Evolutionary conservation across 768 basidiomycete genomes (phyloP).

Genomic region (Suillus paluster): DNA sequence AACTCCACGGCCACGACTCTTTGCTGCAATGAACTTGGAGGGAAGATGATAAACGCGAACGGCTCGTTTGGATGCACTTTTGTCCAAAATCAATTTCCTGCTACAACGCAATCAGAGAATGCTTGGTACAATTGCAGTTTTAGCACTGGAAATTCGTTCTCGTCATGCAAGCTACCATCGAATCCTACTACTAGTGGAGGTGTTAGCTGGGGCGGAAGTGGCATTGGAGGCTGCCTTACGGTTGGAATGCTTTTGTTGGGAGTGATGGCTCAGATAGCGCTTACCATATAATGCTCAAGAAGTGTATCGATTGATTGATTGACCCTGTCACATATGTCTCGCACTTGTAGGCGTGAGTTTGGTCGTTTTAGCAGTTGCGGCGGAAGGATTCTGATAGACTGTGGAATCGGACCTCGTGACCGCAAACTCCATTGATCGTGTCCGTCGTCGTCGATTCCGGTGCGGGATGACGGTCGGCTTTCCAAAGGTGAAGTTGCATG

Average conservation of each 20-base stretch:
- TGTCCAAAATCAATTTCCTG: neutral
- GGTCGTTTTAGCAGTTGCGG: no score
- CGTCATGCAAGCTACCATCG: no score
- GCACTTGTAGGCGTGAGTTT: no score
- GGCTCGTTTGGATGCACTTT: neutral
- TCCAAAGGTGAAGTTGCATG: conserved; percentile 5
- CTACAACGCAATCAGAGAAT: neutral
- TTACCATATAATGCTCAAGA: neutral
- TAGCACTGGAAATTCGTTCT: no score
- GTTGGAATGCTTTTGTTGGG: neutral
- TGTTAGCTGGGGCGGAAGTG: neutral
- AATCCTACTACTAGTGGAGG: no score
- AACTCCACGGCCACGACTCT: neutral
- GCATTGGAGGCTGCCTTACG: neutral
- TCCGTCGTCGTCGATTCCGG: neutral
- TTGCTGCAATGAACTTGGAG: neutral
- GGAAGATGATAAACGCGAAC: neutral
- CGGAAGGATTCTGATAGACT: no score
- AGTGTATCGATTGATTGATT: neutral
- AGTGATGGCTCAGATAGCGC: neutral
- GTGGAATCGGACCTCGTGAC: no score
- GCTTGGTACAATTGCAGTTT: neutral
- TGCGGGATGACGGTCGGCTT: neutral
- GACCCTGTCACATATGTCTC: no score
- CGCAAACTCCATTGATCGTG: neutral